A percentile compares a stretch with the other conserved stretches of the same genome.
Conservation (phyloP, 129 eudicot species). For the Solidago caesia region DNA sequence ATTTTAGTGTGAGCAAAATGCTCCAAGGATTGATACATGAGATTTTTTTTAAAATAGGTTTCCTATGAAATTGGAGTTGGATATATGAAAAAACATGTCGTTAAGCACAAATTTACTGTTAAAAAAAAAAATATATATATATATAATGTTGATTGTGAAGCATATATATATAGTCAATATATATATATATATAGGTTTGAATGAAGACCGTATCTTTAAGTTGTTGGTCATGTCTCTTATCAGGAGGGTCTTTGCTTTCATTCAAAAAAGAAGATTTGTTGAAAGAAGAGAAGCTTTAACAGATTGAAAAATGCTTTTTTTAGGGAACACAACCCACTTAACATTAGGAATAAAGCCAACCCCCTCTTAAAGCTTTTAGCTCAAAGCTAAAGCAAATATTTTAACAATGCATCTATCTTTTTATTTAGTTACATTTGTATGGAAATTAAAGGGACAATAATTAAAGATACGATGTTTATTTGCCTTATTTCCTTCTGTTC, state of each 20-base stretch:
- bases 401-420: constrained; percentile 28
- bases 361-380: constrained; percentile 21
- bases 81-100: no score
- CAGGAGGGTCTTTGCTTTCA: constrained; percentile 21
- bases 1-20: no score
- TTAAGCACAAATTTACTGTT: no score
- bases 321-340: constrained; percentile 63
- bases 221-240: constrained; percentile 32
- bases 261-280: constrained; percentile 39
- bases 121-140: no score
- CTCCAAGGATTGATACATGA: no score
- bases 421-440: neutral
- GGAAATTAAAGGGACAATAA: constrained; percentile 29
- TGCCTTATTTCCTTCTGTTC: constrained; percentile 21
- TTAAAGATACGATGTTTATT: neutral
- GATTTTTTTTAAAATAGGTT: no score
- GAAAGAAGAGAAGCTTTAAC: constrained; percentile 54
- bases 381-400: constrained; percentile 47
- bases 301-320: constrained; percentile 49
- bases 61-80: no score
- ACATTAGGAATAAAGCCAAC: constrained; percentile 49
- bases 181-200: constrained; percentile 16
- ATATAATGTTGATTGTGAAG: constrained; percentile 31
- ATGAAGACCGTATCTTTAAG: constrained; percentile 28
- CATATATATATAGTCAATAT: neutral